Base-by-base conservation (phyloP, 306 rosid species). In the Abrus precatorius region DNA sequence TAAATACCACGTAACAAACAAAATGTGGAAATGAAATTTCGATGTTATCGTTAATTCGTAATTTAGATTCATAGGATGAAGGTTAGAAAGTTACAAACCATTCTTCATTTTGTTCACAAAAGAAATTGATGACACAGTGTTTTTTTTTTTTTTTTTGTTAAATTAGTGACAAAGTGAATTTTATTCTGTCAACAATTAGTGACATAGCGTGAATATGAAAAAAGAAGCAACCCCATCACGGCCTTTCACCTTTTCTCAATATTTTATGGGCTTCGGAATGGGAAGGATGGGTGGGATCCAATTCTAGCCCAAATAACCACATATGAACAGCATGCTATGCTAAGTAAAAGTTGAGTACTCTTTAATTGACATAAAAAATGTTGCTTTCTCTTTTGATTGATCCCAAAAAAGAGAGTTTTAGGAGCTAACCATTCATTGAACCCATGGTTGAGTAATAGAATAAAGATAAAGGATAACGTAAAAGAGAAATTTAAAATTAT, bases 401-500 rank as follows among this genome's bases (percentile, higher is more conserved):
- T 9, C 3, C 40, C 2, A 36, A 36, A 36, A 36, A 36, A 36
- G 40, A 34, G 48, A n/a, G 41, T 5, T 13, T 49, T 12, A 30
- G 4, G 12, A 77, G 47, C 36, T 41, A 48, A 49, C 7, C 60
- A 49, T 4, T 49, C 14, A 71, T 1, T 5, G 1, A 50, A 14
- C 11, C 28, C 30, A 47, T 36, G 20, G 4, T 63, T 54, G 32
- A 65, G 41, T 30, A 27, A 32, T 63, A 54, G 28, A 63, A 14
- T 11, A 14, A 8, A 52, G 29, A 77, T 44, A 13, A 72, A 72
- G 6, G 28, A 9, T 3, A 70, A 0, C 63, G 72, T 34, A 60
- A 9, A 74, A 49, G 13, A 40, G 55, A 71, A 64, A 71, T 54
- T 38, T 32, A 62, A 80, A 72, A 38, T 54, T 56, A 86, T 83